Percentiles rank a stretch among this genome's conserved stretches.
phyloP scores from a whole-genome alignment of 352 stramenopile genomes.

The Phytopythium ostracodes region DNA sequence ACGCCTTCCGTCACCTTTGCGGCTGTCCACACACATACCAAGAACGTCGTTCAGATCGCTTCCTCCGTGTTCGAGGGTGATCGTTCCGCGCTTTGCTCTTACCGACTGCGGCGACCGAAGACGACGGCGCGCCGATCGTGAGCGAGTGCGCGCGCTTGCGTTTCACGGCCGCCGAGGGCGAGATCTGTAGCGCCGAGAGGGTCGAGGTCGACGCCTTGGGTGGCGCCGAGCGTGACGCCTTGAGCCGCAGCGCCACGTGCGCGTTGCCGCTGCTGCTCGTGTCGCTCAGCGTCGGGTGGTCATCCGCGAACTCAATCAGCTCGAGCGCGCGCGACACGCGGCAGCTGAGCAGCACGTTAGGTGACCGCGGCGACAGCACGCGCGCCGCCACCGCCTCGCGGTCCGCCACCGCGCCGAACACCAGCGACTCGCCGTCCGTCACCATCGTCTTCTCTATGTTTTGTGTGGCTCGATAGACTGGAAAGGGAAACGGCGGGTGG shows the following conservation, averaged over 20 bases:
- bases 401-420: not conserved
- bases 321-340: conserved; percentile 42
- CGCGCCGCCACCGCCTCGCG: not conserved
- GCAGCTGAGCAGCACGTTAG: conserved; percentile 41
- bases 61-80: too few species aligned
- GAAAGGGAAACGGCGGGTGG: not conserved
- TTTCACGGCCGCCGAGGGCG: conserved; percentile 40
- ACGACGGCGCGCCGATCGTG: conserved; percentile 7
- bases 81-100: too few species aligned
- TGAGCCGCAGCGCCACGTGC: conserved; percentile 6
- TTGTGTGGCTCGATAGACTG: not conserved
- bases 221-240: conserved; percentile 3
- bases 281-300: conserved; percentile 11
- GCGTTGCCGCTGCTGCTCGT: conserved; percentile 3
- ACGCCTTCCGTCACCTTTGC: conserved; percentile 6
- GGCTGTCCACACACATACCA: not conserved
- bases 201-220: conserved; percentile 5
- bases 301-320: conserved; percentile 37
- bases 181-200: not conserved
- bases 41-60: not conserved
- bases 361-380: conserved; percentile 19
- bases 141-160: conserved; percentile 60
- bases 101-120: conserved; percentile 13
- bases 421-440: conserved; percentile 3
- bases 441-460: not conserved